These are phyloP conservation scores for Rosa rugosa DNA, from an alignment of 306 rosid species.

Conservation along the genomic window DNA sequence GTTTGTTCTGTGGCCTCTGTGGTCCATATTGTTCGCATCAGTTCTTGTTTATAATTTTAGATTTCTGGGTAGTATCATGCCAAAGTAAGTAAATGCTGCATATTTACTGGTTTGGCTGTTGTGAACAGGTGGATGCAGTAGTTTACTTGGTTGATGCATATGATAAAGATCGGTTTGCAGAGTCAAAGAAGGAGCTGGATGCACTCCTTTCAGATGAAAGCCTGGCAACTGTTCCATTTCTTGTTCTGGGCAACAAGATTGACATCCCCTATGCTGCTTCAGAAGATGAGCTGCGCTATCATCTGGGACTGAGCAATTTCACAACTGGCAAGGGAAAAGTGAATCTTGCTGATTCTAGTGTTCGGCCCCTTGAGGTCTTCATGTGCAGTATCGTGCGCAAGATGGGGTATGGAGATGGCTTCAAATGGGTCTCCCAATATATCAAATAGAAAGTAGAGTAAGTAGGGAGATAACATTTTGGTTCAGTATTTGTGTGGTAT, in stretches of 20 bases:
- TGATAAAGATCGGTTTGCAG: constrained; percentile 49
- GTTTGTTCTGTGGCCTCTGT: not conserved
- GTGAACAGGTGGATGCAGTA: constrained; percentile 51
- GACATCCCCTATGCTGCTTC: constrained; percentile 55
- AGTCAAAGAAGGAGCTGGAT: constrained; percentile 53
- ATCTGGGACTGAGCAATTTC: constrained; percentile 51
- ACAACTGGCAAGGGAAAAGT: constrained; percentile 59
- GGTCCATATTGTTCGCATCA: not conserved
- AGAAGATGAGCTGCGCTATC: constrained; percentile 51
- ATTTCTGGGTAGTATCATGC: not conserved
- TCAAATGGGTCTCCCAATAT: constrained; percentile 59
- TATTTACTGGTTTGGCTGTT: not conserved
- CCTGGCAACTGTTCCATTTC: constrained; percentile 50
- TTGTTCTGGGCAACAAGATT: constrained; percentile 54
- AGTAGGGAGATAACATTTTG: constrained; percentile 19
- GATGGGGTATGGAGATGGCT: constrained; percentile 63
- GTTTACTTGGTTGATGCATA: constrained; percentile 53
- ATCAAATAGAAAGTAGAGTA: constrained; percentile 37
- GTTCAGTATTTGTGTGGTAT: constrained; percentile 19
- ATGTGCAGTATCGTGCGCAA: constrained; percentile 61
- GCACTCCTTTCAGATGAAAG: constrained; percentile 51
- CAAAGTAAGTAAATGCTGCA: constrained; percentile 1
- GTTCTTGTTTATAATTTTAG: not conserved
- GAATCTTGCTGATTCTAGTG: constrained; percentile 43
- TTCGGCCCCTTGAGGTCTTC: constrained; percentile 58